Conservation (phyloP, 1,284 basidiomycete genomes). For the Xanthoconium separans region DNA sequence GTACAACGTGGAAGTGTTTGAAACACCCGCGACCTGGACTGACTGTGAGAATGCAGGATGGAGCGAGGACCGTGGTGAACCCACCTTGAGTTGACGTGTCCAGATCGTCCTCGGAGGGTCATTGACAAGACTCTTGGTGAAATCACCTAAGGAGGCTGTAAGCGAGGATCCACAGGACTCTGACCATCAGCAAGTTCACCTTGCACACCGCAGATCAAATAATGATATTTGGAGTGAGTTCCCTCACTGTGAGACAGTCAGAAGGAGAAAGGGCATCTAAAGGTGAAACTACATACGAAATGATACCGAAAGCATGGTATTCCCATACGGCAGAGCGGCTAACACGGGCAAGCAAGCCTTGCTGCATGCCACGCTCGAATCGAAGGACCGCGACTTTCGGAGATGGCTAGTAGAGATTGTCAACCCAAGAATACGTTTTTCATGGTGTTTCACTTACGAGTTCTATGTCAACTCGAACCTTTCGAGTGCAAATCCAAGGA, state of each 20-base stretch:
- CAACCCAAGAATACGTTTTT: slow-evolving; percentile 1
- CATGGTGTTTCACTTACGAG: slow-evolving; percentile 46
- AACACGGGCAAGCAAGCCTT: slow-evolving; percentile 57
- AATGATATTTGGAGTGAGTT: slow-evolving; percentile 67
- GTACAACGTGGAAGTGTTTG: slow-evolving; percentile 74
- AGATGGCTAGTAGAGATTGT: slow-evolving; percentile 44
- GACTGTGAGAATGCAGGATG: slow-evolving; percentile 8
- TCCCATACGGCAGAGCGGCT: slow-evolving; percentile 57
- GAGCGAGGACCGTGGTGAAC: slow-evolving; percentile 2
- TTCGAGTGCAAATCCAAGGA: slow-evolving; percentile 74
- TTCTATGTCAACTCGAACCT: slow-evolving; percentile 72
- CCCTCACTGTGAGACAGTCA: slow-evolving; percentile 51
- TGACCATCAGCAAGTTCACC: slow-evolving; percentile 34
- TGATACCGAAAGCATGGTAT: slow-evolving; percentile 62
- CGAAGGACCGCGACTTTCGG: slow-evolving; percentile 59
- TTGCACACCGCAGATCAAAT: slow-evolving; percentile 76
- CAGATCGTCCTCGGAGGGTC: slow-evolving; percentile 66
- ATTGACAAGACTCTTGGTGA: slow-evolving; percentile 66
- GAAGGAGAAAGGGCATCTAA: slow-evolving; percentile 3
- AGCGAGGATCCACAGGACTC: background rate
- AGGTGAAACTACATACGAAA: slow-evolving; percentile 42
- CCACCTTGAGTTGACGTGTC: slow-evolving; percentile 72
- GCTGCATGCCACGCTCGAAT: slow-evolving; percentile 64
- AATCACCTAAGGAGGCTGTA: slow-evolving; percentile 49
- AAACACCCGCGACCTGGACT: slow-evolving; percentile 70